Evolutionary conservation across 805 yeast genomes (phyloP).

Genomic region (Wickerhamomyces strasburgensis): DNA sequence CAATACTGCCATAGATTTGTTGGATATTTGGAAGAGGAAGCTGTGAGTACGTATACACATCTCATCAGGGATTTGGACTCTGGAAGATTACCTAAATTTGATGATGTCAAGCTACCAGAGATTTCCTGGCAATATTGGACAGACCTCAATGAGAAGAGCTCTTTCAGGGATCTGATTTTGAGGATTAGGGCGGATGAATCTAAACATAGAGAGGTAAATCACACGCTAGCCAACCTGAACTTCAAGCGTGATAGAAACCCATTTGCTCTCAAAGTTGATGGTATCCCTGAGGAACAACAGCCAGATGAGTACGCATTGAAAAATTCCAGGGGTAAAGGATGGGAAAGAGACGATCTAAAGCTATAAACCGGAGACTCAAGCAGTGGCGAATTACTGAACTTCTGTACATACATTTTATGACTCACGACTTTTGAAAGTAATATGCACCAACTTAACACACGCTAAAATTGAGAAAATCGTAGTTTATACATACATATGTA

Average conservation of each 20-base stretch:
- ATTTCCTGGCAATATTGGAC: slow-evolving; percentile 62
- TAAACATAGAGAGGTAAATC: slow-evolving; percentile 75
- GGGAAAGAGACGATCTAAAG: slow-evolving; percentile 12
- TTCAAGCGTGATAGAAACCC: slow-evolving; percentile 59
- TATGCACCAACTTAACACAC: no score
- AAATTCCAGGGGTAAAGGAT: slow-evolving; percentile 13
- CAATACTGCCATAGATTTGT: slow-evolving; percentile 69
- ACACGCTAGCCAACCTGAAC: slow-evolving; percentile 62
- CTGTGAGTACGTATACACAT: slow-evolving; percentile 64
- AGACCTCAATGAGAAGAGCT: slow-evolving; percentile 43
- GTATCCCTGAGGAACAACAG: slow-evolving; percentile 8
- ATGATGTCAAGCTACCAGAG: slow-evolving; percentile 43
- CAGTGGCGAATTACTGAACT: background rate
- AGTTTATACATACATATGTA: no score
- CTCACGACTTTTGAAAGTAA: no score
- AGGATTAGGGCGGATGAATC: slow-evolving; percentile 73
- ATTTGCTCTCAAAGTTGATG: slow-evolving; percentile 43
- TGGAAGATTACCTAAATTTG: slow-evolving; percentile 46
- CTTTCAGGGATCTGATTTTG: slow-evolving; percentile 54
- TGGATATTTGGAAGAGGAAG: slow-evolving; percentile 75
- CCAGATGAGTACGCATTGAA: slow-evolving; percentile 12
- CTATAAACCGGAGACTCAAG: slow-evolving; percentile 2
- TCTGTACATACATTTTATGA: background rate
- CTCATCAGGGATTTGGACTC: slow-evolving; percentile 48
- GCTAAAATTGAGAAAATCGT: no score